Evolutionary conservation across 176 grass and related monocot genomes (phyloP).

Genomic region (Bolboschoenus planiculmis): DNA sequence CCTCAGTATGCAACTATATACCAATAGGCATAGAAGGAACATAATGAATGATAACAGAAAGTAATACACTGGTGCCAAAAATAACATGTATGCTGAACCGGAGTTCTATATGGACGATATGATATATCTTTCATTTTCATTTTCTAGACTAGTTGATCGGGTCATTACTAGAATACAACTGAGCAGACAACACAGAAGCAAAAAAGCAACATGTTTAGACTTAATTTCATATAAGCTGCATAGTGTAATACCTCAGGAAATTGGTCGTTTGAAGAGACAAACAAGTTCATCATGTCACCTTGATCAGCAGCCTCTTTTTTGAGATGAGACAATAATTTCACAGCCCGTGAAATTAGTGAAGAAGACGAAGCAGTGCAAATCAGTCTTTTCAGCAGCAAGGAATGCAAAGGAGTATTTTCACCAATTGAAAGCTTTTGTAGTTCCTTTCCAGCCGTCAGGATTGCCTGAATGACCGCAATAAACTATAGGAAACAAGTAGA

Average conservation of each 20-base stretch:
- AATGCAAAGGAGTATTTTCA: conserved; percentile 33
- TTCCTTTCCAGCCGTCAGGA: conserved; percentile 68
- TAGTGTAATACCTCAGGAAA: conserved; percentile 69
- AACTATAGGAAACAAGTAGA: conserved; percentile 38
- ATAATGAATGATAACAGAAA: background rate
- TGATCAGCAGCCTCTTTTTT: conserved; percentile 79
- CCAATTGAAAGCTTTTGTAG: conserved; percentile 56
- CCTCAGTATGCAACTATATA: background rate
- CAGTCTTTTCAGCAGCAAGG: conserved; percentile 73
- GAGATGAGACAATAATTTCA: conserved; percentile 73
- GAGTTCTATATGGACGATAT: background rate
- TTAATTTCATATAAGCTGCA: background rate
- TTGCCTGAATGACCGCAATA: conserved; percentile 70
- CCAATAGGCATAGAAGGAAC: background rate
- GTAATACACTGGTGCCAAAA: background rate
- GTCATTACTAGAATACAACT: background rate
- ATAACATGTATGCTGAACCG: background rate
- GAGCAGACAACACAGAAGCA: background rate
- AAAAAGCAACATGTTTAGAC: background rate
- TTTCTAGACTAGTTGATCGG: background rate
- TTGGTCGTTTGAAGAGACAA: conserved; percentile 60
- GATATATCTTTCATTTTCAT: background rate
- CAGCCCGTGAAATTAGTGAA: conserved; percentile 41
- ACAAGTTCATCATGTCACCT: conserved; percentile 76
- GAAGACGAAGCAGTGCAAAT: conserved; percentile 66